Conservation (phyloP, 768 basidiomycete species). For the Russula brevipes region DNA sequence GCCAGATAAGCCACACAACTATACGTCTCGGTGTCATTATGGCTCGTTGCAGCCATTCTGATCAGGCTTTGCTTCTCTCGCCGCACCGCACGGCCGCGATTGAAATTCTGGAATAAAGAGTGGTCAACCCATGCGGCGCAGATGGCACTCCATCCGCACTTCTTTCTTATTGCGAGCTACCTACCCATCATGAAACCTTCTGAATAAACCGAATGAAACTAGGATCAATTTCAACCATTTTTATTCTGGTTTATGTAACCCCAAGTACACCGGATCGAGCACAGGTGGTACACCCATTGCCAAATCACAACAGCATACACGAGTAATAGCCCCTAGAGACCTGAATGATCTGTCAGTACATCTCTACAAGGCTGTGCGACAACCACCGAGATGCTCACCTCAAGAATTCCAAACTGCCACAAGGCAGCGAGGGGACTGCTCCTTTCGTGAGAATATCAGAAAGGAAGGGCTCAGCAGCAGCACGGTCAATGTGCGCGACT, state of each 20-base stretch:
- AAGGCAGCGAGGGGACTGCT: not conserved
- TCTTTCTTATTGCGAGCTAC: not conserved
- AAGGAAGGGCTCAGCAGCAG: not conserved
- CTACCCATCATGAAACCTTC: not conserved
- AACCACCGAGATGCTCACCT: not conserved
- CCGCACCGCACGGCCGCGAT: not conserved
- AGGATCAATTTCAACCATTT: not conserved
- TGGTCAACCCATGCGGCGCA: not conserved
- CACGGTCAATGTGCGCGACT: no score
- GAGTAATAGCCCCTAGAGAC: not conserved
- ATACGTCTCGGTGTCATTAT: not conserved
- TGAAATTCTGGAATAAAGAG: constrained; percentile 7
- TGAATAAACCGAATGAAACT: not conserved
- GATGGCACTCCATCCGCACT: not conserved
- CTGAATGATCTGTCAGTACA: not conserved
- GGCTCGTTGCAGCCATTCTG: not conserved
- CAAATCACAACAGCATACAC: constrained; percentile 11
- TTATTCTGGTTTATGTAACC: constrained; percentile 2
- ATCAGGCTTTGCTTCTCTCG: not conserved
- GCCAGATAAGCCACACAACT: constrained; percentile 12
- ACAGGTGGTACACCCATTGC: constrained; percentile 12
- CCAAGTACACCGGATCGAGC: constrained; percentile 18
- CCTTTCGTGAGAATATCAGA: not conserved
- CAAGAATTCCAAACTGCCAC: not conserved
- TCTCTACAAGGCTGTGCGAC: not conserved